These are phyloP conservation scores for Pythium biforme DNA, from an alignment of 352 stramenopile genomes.

Conservation along the genomic window DNA sequence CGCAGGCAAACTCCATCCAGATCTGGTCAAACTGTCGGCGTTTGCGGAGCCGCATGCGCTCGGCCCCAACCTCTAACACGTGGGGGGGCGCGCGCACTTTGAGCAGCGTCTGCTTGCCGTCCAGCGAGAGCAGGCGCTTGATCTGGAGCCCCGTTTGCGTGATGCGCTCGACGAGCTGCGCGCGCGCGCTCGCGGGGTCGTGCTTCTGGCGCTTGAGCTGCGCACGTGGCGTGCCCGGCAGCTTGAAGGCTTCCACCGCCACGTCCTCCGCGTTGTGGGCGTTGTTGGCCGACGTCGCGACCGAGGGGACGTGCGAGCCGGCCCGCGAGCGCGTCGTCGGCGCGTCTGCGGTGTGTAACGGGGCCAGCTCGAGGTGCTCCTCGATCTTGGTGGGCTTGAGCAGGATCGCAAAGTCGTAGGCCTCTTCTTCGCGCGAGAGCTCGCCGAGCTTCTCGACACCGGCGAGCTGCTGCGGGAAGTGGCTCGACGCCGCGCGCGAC, in stretches of 20 bases:
- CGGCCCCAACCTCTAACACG: conserved; percentile 66
- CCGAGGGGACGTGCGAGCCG: conserved; percentile 5
- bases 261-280: background rate
- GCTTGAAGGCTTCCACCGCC: conserved; percentile 4
- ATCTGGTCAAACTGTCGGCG: conserved; percentile 62
- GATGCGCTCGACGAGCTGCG: conserved; percentile 59
- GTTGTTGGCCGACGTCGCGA: conserved; percentile 5
- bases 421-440: conserved; percentile 64
- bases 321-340: background rate
- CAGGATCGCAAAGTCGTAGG: conserved; percentile 86
- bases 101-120: conserved; percentile 72
- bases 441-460: conserved; percentile 49
- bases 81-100: conserved; percentile 71
- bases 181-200: conserved; percentile 26
- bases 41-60: conserved; percentile 68
- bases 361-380: conserved; percentile 31
- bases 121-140: conserved; percentile 70
- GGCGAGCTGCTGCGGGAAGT: background rate
- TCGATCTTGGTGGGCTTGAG: conserved; percentile 73
- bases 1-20: conserved; percentile 78
- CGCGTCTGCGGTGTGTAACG: background rate
- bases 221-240: too few species aligned
- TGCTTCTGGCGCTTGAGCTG: conserved; percentile 14
- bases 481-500: background rate
- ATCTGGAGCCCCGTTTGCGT: conserved; percentile 57